These are phyloP conservation scores for Rhipidocladum racemiflorum DNA, from an alignment of 176 grass and related monocot species.

Conservation along the genomic window DNA sequence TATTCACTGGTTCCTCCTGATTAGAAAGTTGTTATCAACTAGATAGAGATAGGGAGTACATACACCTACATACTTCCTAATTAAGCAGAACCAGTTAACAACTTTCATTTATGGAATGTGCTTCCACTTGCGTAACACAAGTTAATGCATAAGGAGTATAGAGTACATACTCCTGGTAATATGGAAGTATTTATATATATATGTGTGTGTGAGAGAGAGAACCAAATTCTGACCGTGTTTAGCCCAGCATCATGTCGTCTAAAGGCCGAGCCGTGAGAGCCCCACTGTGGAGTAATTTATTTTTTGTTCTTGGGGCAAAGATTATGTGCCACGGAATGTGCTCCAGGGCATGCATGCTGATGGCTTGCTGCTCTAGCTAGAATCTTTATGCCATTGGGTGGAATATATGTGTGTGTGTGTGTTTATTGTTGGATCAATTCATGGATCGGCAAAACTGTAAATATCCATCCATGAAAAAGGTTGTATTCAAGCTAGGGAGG, in stretches of 20 bases:
- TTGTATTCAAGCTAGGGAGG: neutral
- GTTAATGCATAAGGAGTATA: too few relatives aligned
- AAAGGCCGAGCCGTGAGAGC: conserved; percentile 39
- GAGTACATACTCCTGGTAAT: too few relatives aligned
- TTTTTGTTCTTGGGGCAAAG: neutral
- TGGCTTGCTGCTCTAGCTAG: neutral
- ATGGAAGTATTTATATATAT: too few relatives aligned
- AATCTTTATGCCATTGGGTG: neutral
- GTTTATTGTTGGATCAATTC: neutral
- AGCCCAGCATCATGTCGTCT: conserved; percentile 40
- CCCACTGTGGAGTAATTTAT: conserved; percentile 7
- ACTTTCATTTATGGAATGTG: too few relatives aligned
- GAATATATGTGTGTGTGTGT: too few relatives aligned
- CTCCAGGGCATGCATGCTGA: neutral
- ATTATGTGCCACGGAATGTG: neutral
- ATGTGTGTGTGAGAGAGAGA: too few relatives aligned
- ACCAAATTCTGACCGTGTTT: conserved; percentile 42
- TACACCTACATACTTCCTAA: too few relatives aligned
- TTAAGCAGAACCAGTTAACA: too few relatives aligned
- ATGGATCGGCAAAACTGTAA: neutral
- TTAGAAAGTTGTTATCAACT: too few relatives aligned
- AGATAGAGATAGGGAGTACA: too few relatives aligned
- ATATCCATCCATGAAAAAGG: neutral
- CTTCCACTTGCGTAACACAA: too few relatives aligned
- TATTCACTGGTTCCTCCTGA: too few relatives aligned